Evolutionary conservation across 768 basidiomycete species (phyloP).

Genomic region (Clitopilus hobsonii): DNA sequence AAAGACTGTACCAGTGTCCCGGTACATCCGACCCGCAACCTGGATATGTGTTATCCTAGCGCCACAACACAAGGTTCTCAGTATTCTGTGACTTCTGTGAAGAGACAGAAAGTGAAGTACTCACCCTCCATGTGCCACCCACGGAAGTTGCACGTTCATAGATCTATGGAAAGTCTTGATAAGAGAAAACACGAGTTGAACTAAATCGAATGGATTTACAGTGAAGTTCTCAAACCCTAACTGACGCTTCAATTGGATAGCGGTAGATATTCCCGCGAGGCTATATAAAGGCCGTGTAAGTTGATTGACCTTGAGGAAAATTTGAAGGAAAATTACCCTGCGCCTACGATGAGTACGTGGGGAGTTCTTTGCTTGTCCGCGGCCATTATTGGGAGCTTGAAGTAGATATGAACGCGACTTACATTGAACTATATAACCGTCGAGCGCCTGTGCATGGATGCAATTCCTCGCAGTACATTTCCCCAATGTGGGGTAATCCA

Average conservation of each 20-base stretch:
- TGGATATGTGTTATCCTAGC: slow-evolving; percentile 52
- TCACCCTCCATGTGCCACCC: slow-evolving; percentile 56
- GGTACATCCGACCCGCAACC: slow-evolving; percentile 56
- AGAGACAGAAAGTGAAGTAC: not conserved
- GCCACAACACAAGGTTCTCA: not conserved
- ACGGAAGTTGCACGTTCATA: slow-evolving; percentile 37
- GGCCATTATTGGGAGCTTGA: slow-evolving; percentile 6
- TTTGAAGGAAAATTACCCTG: slow-evolving; percentile 29
- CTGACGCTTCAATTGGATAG: slow-evolving; percentile 40
- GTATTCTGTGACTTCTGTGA: not conserved
- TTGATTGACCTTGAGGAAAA: not conserved
- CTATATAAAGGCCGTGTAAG: slow-evolving; percentile 18
- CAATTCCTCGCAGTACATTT: not conserved
- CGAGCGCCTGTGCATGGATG: not conserved
- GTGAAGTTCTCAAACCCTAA: slow-evolving; percentile 43
- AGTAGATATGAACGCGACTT: not conserved
- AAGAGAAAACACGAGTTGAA: not conserved
- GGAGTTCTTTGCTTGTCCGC: slow-evolving; percentile 20
- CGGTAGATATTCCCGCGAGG: slow-evolving; percentile 42
- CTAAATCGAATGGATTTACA: slow-evolving; percentile 23
- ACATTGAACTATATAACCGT: not conserved
- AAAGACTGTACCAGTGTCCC: slow-evolving; percentile 51
- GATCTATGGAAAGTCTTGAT: slow-evolving; percentile 29
- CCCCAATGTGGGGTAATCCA: not conserved
- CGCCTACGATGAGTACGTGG: slow-evolving; percentile 44